A percentile compares a stretch with the other conserved stretches of the same genome.
These are phyloP conservation scores for Neophaeococcomyces aloes DNA, from an alignment of 2,329 filamentous ascomycete species.

Conservation along the genomic window DNA sequence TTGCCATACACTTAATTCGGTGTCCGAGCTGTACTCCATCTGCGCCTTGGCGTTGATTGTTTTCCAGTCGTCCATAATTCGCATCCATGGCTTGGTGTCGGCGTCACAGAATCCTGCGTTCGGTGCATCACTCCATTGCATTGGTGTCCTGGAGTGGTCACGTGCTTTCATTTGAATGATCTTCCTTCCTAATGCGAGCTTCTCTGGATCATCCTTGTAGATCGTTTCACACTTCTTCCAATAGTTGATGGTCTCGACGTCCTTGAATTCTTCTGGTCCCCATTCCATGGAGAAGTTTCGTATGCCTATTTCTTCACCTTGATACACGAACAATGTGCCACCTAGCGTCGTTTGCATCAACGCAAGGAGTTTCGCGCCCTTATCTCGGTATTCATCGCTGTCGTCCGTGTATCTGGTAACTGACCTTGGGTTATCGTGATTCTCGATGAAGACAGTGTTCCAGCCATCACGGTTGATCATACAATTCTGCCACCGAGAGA, in stretches of 20 bases:
- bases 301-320: conserved; percentile 61
- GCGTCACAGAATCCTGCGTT: conserved; percentile 20
- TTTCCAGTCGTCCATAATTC: conserved; percentile 45
- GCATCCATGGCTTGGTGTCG: conserved; percentile 46
- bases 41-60: conserved; percentile 51
- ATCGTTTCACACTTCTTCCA: conserved; percentile 35
- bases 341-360: conserved; percentile 35
- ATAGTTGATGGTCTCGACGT: conserved; percentile 52
- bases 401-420: conserved; percentile 41
- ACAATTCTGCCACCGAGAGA: conserved; percentile 37
- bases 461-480: conserved; percentile 41
- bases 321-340: conserved; percentile 58
- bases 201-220: conserved; percentile 19
- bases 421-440: conserved; percentile 44
- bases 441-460: conserved; percentile 44
- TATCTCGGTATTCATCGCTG: conserved; percentile 34
- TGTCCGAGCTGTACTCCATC: conserved; percentile 23
- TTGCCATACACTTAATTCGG: conserved; percentile 20
- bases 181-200: conserved; percentile 21
- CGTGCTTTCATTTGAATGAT: conserved; percentile 25
- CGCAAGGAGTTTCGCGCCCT: conserved; percentile 38
- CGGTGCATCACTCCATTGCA: conserved; percentile 18
- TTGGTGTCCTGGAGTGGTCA: conserved; percentile 25
- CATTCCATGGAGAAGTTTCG: conserved; percentile 52
- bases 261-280: conserved; percentile 55